Evolutionary conservation across 2,329 filamentous ascomycete species (phyloP).

Genomic region (Corniculantispora saksenae): DNA sequence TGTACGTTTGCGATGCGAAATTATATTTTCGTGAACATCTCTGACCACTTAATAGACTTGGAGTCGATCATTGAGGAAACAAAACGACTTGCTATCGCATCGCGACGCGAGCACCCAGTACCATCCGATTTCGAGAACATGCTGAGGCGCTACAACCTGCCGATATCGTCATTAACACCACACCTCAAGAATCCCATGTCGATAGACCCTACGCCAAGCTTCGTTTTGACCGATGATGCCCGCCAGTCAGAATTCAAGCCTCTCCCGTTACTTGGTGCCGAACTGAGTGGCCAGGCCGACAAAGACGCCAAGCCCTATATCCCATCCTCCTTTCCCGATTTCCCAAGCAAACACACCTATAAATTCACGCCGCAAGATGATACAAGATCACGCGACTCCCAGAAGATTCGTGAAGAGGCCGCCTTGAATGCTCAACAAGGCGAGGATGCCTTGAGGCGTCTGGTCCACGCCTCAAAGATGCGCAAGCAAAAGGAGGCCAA

Average conservation of each 20-base stretch:
- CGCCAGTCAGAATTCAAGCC: constrained; percentile 35
- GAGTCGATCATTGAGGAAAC: constrained; percentile 50
- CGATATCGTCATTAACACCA: constrained; percentile 52
- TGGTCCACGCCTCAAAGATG: constrained; percentile 64
- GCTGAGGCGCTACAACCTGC: constrained; percentile 53
- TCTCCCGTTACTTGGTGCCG: constrained; percentile 50
- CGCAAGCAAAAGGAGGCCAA: constrained; percentile 66
- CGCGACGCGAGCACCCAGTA: constrained; percentile 54
- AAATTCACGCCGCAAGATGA: constrained; percentile 57
- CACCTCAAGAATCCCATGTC: constrained; percentile 56
- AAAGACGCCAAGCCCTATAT: constrained; percentile 59
- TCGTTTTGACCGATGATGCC: constrained; percentile 39
- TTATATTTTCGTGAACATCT: too few relatives aligned
- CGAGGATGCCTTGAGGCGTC: constrained; percentile 60
- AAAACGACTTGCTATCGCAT: constrained; percentile 47
- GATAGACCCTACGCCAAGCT: constrained; percentile 35
- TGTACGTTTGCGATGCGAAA: constrained; percentile 44
- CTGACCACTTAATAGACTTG: constrained; percentile 45
- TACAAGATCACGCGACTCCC: constrained; percentile 48
- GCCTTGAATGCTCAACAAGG: constrained; percentile 61
- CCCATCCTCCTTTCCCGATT: constrained; percentile 59
- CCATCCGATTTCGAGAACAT: constrained; percentile 60
- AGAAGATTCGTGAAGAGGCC: constrained; percentile 61
- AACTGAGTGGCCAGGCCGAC: constrained; percentile 60
- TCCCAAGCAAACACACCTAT: constrained; percentile 66